These are phyloP conservation scores for Amaranthus tricolor DNA, from an alignment of 179 eudicot species.

Conservation along the genomic window DNA sequence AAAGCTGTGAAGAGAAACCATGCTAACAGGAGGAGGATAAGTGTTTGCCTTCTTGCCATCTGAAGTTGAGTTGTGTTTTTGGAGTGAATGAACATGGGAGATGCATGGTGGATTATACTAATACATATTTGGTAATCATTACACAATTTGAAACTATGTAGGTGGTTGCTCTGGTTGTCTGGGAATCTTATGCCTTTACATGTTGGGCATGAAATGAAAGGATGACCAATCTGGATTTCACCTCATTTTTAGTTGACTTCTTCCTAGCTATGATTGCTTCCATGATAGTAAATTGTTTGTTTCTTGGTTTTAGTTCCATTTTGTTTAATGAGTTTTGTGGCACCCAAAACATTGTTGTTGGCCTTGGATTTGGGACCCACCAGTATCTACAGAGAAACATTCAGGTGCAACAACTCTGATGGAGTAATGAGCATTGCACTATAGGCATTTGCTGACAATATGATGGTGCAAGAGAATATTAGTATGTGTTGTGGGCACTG, in stretches of 20 bases:
- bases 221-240: conserved; percentile 25
- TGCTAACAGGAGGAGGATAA: conserved; percentile 34
- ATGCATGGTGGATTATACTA: conserved; percentile 8
- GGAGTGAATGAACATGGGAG: conserved; percentile 19
- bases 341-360: conserved; percentile 16
- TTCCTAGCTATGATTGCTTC: conserved; percentile 41
- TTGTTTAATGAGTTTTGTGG: neutral
- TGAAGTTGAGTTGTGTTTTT: conserved; percentile 11
- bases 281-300: conserved; percentile 34
- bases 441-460: conserved; percentile 23
- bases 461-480: conserved; percentile 29
- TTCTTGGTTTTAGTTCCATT: conserved; percentile 12
- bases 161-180: conserved; percentile 26
- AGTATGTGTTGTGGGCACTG: conserved; percentile 14
- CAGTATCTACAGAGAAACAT: neutral
- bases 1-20: conserved; percentile 37
- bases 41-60: conserved; percentile 38
- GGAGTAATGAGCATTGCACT: conserved; percentile 16
- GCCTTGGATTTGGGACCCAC: conserved; percentile 14
- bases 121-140: conserved; percentile 31
- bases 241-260: conserved; percentile 52
- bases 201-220: conserved; percentile 18
- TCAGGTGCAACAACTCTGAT: conserved; percentile 16
- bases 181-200: conserved; percentile 43
- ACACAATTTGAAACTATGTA: conserved; percentile 22